Base-by-base conservation (phyloP, 106 monocot genomes). In the Phalaenopsis equestris region DNA sequence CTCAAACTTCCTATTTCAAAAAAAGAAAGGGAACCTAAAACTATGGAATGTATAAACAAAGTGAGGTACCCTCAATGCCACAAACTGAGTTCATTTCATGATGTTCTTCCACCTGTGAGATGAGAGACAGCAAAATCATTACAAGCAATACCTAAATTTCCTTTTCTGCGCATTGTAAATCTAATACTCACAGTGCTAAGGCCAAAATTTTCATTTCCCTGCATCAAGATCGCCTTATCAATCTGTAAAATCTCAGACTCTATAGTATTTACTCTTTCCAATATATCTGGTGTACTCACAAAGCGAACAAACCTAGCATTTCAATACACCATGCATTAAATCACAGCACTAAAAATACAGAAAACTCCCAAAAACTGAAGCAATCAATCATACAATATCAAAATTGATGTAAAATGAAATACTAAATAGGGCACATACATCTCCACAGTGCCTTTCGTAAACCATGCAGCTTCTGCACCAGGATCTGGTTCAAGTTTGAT, bases 391-490 rank as follows among this genome's bases (percentile, higher is more conserved):
- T 12, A 3, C 39, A 39, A 52, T 52, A 12, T 3, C 10, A 52
- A 52, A 12, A 10, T 2, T 15, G 43, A 11, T 39, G 8, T 70
- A 11, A 1, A 70, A 9, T 39, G 6, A 70, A 70, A 1, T 39
- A 70, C 70, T 70, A 38, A 30, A 70, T n/a, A 38, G 43, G 42
- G 42, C 36, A 18, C 75, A 4, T 24, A 91, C 88, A 89, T 90
- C 80, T 93, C 89, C 4, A 91, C 86, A 4, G 93, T 91, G 16
- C 77, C 81, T 82, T 93, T 93, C 16, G 91, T 93, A 72, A 93
- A 93, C 93, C 93, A 93, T 77, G 58, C 37, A 48, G 89, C 49
- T 75, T 89, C 83, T 6, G 11, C 56, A 56, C 19, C 7, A 23
- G 65, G 83, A 56, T 85, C 83, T 30, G 90, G 93, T 80, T 91